phyloP scores from a whole-genome alignment of 306 rosid genomes.

The Vachellia pachyceras region DNA sequence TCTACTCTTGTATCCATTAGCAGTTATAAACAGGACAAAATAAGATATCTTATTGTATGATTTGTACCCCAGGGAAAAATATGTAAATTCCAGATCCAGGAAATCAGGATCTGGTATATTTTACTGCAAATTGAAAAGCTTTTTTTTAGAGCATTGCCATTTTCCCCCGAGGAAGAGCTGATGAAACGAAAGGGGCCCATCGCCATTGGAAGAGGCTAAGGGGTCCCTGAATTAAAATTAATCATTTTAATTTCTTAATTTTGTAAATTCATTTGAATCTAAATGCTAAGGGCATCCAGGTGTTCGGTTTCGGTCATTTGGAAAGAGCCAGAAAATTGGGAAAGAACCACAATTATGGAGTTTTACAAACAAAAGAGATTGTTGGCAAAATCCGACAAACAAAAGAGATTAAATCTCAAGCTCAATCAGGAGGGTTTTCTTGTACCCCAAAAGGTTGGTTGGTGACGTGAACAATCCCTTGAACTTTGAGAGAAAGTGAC shows the following conservation, averaged over 20 bases:
- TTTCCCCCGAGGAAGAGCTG: not conserved
- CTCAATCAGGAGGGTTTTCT: not conserved
- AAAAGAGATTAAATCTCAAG: not conserved
- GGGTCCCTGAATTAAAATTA: no score
- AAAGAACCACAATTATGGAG: not conserved
- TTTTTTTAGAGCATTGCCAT: no score
- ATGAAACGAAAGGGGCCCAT: not conserved
- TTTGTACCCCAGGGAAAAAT: not conserved
- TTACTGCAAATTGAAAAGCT: no score
- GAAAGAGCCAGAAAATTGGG: not conserved
- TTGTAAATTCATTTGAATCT: not conserved
- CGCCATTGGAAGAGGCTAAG: not conserved
- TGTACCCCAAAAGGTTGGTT: slow-evolving; percentile 32
- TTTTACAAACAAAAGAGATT: not conserved
- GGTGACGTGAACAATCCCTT: not conserved
- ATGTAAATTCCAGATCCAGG: not conserved
- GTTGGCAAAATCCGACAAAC: not conserved
- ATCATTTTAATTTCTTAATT: not conserved
- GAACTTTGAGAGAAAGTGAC: not conserved
- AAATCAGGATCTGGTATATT: not conserved
- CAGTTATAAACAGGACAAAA: not conserved
- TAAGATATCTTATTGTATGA: not conserved
- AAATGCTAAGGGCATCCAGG: not conserved
- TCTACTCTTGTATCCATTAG: not conserved
- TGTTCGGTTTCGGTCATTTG: not conserved